These are phyloP conservation scores for Hansenula sp. DNA, from an alignment of 1,139 yeast species.

Conservation along the genomic window DNA sequence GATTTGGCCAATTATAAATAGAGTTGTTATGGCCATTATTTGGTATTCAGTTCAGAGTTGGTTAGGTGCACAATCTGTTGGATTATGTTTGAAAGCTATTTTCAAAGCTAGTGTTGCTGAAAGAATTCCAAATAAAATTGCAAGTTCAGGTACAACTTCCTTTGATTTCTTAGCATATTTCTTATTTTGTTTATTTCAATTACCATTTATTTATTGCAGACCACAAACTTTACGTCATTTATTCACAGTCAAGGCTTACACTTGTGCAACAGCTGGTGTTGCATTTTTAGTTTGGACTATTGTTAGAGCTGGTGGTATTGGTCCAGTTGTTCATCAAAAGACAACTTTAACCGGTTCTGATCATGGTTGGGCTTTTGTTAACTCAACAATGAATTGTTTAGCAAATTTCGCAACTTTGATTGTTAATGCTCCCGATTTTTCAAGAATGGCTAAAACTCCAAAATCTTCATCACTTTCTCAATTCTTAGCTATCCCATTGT, in stretches of 20 bases:
- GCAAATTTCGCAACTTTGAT: constrained; percentile 87
- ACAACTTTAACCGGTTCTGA: constrained; percentile 51
- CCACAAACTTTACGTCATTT: constrained; percentile 80
- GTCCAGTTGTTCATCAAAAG: constrained; percentile 57
- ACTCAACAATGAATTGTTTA: constrained; percentile 73
- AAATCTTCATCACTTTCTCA: constrained; percentile 49
- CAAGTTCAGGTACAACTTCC: constrained; percentile 53
- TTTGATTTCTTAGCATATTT: constrained; percentile 72
- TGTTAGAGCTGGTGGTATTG: constrained; percentile 64
- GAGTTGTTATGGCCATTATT: constrained; percentile 79
- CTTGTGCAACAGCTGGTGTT: constrained; percentile 78
- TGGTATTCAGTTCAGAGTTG: constrained; percentile 87
- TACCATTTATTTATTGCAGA: constrained; percentile 77
- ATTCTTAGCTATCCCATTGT: constrained; percentile 63
- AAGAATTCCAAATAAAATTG: constrained; percentile 49
- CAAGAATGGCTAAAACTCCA: constrained; percentile 69
- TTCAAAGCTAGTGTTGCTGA: constrained; percentile 57
- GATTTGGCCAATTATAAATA: constrained; percentile 73
- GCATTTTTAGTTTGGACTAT: constrained; percentile 80
- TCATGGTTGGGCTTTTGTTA: constrained; percentile 80
- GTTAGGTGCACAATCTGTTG: constrained; percentile 80
- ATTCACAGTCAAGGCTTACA: constrained; percentile 72
- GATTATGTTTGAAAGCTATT: constrained; percentile 63
- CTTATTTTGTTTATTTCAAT: constrained; percentile 70
- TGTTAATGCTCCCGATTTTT: constrained; percentile 85